phyloP scores from a whole-genome alignment of 1,284 basidiomycete species.

The Cutaneotrichosporon spelunceum region DNA sequence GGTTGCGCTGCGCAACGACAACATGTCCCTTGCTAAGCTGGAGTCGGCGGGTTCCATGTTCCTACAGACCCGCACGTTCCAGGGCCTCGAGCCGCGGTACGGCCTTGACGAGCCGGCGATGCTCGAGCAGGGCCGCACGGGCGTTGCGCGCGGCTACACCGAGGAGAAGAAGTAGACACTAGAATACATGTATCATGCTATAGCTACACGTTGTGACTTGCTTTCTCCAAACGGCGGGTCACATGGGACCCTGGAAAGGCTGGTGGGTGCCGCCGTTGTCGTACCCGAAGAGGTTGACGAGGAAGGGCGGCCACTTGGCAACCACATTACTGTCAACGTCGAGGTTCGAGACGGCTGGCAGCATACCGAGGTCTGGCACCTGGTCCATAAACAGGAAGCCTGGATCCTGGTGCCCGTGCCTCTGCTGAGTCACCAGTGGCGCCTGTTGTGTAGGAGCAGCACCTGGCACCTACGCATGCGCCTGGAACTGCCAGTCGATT shows the following conservation, averaged over 20 bases:
- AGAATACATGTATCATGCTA: constrained; percentile 2
- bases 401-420: neutral
- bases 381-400: constrained; percentile 21
- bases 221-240: no score
- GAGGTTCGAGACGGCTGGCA: constrained; percentile 17
- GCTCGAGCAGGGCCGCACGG: constrained; percentile 82
- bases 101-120: constrained; percentile 76
- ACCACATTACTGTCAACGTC: constrained; percentile 15
- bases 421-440: no score
- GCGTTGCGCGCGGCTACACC: constrained; percentile 82
- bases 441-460: neutral
- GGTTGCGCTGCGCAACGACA: constrained; percentile 64
- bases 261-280: neutral
- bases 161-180: constrained; percentile 41
- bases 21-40: constrained; percentile 56
- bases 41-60: constrained; percentile 67
- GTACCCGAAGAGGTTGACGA: constrained; percentile 25
- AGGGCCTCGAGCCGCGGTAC: constrained; percentile 74
- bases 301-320: constrained; percentile 26
- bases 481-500: constrained; percentile 9
- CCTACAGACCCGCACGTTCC: constrained; percentile 61
- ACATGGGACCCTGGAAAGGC: neutral
- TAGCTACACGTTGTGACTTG: neutral
- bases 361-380: constrained; percentile 16
- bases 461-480: neutral